These are phyloP conservation scores for Austropuccinia psidii DNA, from an alignment of 1,284 basidiomycete species.

Conservation along the genomic window DNA sequence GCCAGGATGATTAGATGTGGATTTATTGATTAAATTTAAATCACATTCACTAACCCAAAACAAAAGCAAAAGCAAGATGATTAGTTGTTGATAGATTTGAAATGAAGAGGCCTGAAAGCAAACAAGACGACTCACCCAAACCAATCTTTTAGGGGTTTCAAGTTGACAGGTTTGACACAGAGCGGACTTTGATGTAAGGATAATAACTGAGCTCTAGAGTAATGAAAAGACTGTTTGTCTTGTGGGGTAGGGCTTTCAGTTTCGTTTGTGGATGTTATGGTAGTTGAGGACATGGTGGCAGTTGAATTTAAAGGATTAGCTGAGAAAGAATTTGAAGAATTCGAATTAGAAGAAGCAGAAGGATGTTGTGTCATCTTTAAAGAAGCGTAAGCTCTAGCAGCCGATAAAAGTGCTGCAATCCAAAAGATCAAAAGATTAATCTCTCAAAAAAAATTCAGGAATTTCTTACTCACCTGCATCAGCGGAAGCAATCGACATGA, in stretches of 20 bases:
- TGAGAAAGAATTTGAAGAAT: background rate
- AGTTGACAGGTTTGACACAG: slow-evolving; percentile 22
- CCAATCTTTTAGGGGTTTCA: slow-evolving; percentile 34
- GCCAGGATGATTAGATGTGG: slow-evolving; percentile 8
- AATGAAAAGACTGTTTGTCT: background rate
- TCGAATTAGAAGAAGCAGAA: background rate
- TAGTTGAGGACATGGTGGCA: background rate
- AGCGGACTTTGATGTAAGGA: slow-evolving; percentile 30
- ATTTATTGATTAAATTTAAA: background rate
- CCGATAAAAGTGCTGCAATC: slow-evolving; percentile 19
- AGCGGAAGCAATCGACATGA: slow-evolving; percentile 33
- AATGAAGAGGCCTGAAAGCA: background rate
- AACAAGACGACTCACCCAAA: slow-evolving; percentile 11
- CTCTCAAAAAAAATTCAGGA: background rate
- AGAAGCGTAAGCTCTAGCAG: slow-evolving; percentile 35
- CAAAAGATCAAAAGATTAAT: background rate
- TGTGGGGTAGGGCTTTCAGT: too few relatives aligned
- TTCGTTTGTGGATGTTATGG: background rate
- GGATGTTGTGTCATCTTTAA: slow-evolving; percentile 28
- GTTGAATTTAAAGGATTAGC: slow-evolving; percentile 4
- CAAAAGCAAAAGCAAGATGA: background rate
- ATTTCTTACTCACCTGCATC: slow-evolving; percentile 28
- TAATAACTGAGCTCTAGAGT: slow-evolving; percentile 21
- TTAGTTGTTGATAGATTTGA: background rate
- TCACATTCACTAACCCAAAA: slow-evolving; percentile 25